Evolutionary conservation across 2,329 filamentous ascomycete genomes (phyloP), one percentile per base, ranked within the genome.

Genomic region (Microdochium bolleyi): DNA sequence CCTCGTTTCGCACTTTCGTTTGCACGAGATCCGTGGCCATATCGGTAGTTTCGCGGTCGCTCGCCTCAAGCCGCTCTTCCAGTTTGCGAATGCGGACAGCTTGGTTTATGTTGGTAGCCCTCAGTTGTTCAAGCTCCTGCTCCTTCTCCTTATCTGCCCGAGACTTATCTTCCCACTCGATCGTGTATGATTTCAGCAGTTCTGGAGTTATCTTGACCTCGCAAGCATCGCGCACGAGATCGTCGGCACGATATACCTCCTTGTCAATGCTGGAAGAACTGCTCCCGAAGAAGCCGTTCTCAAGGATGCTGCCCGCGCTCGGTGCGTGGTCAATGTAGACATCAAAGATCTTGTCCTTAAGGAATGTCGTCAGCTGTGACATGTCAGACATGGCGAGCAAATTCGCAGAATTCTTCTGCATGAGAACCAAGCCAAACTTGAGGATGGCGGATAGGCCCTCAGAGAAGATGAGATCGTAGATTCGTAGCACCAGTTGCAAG

Each of bases 251-350:
- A 67, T 99, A 99, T 7, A 99, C 83, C 66, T 96, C 94, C 70
- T 96, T 96, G 66, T 99, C 94, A 13, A 90, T 80, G 59, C 84
- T 88, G n/a, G 85, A 85, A 32, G 89, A 91, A 24, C 90, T 92
- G 66, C 87, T 92, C 55, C 94, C 94, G 64, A 99, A 99, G 76
- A 99, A 99, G 14, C 94, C 94, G 46, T 91, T 95, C 68, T 99
- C 94, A 1, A 97, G 81, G 49, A 99, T 87, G 16, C 91, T 96
- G 50, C 85, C 91, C n/a, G 91, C 86, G 2, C 91, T 95, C 0
- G 94, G 94, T 8, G 91, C 83, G 61, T 91, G 88, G 70, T 99
- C 94, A 57, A 99, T 96, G 69, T 99, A 99, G 38, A 91, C 91
- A 64, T 99, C 94, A 58, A 99, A 99, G 0, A 99, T 65, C 59